These are phyloP conservation scores for Aspergillus ellipticus DNA, from an alignment of 495 filamentous ascomycete species.

Conservation along the genomic window DNA sequence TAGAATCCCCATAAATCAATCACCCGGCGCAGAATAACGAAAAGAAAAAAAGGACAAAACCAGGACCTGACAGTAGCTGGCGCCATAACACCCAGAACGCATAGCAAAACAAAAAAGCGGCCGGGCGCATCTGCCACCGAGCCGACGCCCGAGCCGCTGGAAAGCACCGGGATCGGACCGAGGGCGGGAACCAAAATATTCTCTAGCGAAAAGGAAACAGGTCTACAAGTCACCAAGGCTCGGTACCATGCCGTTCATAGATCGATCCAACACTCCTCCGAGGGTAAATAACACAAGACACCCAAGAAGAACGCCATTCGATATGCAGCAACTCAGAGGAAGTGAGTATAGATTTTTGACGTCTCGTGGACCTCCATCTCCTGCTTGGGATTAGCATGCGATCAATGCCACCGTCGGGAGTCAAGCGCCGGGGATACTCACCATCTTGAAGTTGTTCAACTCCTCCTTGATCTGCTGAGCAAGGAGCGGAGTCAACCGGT, in stretches of 20 bases:
- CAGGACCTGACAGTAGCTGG: conserved; percentile 14
- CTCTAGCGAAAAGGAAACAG: conserved; percentile 20
- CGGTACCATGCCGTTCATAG: conserved; percentile 21
- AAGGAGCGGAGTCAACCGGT: conserved; percentile 92
- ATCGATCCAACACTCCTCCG: conserved; percentile 26
- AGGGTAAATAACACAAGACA: conserved; percentile 19
- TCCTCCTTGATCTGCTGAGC: conserved; percentile 99
- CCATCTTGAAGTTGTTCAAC: conserved; percentile 99
- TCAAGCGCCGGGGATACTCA: conserved; percentile 38
- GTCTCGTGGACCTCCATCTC: conserved; percentile 99
- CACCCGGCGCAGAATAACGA: conserved; percentile 4
- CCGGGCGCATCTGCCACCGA: conserved; percentile 5
- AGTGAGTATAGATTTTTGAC: conserved; percentile 99
- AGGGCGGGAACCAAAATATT: conserved; percentile 20
- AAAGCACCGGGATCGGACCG: conserved; percentile 6
- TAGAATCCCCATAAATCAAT: conserved; percentile 14
- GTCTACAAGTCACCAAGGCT: conserved; percentile 26
- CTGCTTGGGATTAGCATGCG: conserved; percentile 50
- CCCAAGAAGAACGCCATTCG: conserved; percentile 22
- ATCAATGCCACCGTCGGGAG: not conserved
- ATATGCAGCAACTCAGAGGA: conserved; percentile 65
- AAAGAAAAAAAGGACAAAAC: conserved; percentile 9
- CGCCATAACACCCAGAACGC: conserved; percentile 20
- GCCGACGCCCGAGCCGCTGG: conserved; percentile 3
- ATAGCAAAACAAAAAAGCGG: conserved; percentile 11